A percentile compares a stretch with the other conserved stretches of the same genome.
phyloP scores from a whole-genome alignment of 2,329 filamentous ascomycete genomes.

The Fusarium transvaalense region DNA sequence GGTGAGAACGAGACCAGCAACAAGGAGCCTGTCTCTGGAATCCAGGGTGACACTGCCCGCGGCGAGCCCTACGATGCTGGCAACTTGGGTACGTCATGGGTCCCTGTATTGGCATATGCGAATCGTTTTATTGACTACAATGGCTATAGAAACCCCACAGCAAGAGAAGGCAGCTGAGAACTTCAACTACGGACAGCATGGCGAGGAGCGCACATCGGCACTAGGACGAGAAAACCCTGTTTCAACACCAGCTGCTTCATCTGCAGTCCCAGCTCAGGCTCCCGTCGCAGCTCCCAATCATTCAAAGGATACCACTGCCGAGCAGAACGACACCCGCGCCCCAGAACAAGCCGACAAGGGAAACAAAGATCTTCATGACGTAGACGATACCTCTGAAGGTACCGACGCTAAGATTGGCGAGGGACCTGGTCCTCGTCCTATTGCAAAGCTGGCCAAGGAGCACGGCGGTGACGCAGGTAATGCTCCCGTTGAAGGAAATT shows the following conservation, averaged over 20 bases:
- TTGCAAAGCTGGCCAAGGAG: slow-evolving; percentile 54
- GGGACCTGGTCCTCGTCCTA: slow-evolving; percentile 45
- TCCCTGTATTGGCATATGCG: neutral
- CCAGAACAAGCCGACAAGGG: slow-evolving; percentile 50
- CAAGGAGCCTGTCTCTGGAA: slow-evolving; percentile 78
- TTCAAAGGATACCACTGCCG: slow-evolving; percentile 40
- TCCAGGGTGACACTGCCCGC: slow-evolving; percentile 73
- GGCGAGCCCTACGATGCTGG: slow-evolving; percentile 84
- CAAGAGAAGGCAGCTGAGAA: slow-evolving; percentile 39
- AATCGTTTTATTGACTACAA: neutral
- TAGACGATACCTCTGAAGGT: slow-evolving; percentile 37
- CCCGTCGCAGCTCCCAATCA: slow-evolving; percentile 10
- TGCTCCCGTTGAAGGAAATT: slow-evolving; percentile 17
- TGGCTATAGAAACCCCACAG: slow-evolving; percentile 28
- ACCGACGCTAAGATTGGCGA: slow-evolving; percentile 52
- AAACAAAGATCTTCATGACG: slow-evolving; percentile 54
- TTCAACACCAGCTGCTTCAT: slow-evolving; percentile 3
- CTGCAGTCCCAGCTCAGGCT: slow-evolving; percentile 5
- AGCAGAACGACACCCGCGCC: slow-evolving; percentile 58
- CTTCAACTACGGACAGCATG: slow-evolving; percentile 26
- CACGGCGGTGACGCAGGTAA: slow-evolving; percentile 53
- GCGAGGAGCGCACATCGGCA: slow-evolving; percentile 14
- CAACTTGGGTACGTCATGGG: slow-evolving; percentile 67
- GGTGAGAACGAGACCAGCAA: slow-evolving; percentile 55
- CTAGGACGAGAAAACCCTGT: slow-evolving; percentile 15